Base-by-base conservation (phyloP, 768 basidiomycete species). In the Amanita brunnescens region DNA sequence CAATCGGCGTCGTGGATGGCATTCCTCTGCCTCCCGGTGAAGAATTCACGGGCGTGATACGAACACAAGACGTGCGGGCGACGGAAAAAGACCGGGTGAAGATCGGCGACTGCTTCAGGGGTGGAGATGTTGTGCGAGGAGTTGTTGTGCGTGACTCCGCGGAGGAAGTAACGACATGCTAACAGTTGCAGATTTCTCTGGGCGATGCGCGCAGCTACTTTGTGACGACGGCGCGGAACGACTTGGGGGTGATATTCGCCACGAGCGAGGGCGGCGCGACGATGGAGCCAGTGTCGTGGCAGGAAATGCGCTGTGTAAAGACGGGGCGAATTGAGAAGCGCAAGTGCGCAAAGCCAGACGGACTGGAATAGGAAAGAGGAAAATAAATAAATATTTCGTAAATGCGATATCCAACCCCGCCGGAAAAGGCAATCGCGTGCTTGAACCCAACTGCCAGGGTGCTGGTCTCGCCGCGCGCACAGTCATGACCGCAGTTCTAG, bases 191-290 rank as follows among this genome's bases (percentile, higher is more conserved):
- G 92, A 89, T 94, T 44, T 94, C 92, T 14, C 73, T 96, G 21
- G 93, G 92, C 8, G 92, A 95, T 66, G 83, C 91, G 21, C 80
- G 90, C 39, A 91, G 86, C 59, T 95, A 95, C 68, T 94, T 91
- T 70, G 76, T 95, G 24, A 90, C 91, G 0, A 95, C 92, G 2
- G 92, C 88, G 6, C 73, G 88, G 37, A 93, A 93, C 62, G 86
- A 93, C 57, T 77, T 95, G 3, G 92, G 93, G 0, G 92, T 95
- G 7, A 85, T 94, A 47, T 93, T 89, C 63, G 92, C 91, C 9
- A 86, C 84, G 6, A 89, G 87, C 64, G 91, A 92, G 69, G 83
- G 85, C 43, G 89, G 90, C 81, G 60, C 58, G 74, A 70, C 45
- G 23, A 83, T 93, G 79, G 82, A 87, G 52, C 86, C 91, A 0